A percentile compares a stretch with the other conserved stretches of the same genome.
Conservation (phyloP, 768 basidiomycete genomes). For the Vishniacozyma victoriae region DNA sequence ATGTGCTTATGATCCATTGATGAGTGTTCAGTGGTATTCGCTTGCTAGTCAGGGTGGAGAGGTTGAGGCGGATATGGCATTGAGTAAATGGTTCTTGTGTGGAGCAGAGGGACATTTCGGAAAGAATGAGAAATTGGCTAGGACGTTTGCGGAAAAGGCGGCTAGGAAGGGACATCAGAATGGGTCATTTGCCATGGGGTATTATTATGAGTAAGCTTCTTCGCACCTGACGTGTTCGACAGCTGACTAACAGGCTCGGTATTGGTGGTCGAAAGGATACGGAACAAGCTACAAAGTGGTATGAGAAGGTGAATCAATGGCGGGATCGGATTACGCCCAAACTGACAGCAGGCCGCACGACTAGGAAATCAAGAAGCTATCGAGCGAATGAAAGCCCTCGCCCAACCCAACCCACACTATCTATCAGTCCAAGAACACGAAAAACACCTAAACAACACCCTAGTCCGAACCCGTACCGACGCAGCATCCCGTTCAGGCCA, state of each 20-base stretch:
- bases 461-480: constrained; percentile 74
- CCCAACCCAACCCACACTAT: constrained; percentile 57
- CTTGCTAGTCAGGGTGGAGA: constrained; percentile 69
- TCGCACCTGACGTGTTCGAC: too few species aligned
- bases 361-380: constrained; percentile 76
- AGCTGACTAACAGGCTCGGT: constrained; percentile 69
- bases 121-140: constrained; percentile 78
- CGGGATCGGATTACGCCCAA: neutral
- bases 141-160: constrained; percentile 79
- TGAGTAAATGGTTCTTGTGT: constrained; percentile 95
- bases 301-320: constrained; percentile 54
- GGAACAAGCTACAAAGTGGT: constrained; percentile 69
- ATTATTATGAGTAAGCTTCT: constrained; percentile 63
- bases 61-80: constrained; percentile 90
- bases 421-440: constrained; percentile 78
- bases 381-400: constrained; percentile 65
- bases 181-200: constrained; percentile 93
- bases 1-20: constrained; percentile 77
- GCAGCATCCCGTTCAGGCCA: constrained; percentile 50
- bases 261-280: constrained; percentile 59
- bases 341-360: constrained; percentile 56
- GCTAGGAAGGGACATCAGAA: constrained; percentile 62
- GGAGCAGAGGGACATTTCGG: constrained; percentile 69
- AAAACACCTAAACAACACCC: constrained; percentile 65
- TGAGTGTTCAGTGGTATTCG: constrained; percentile 82